Conservation (phyloP, 495 filamentous ascomycete species). For the Aspergillus funiculosus region DNA sequence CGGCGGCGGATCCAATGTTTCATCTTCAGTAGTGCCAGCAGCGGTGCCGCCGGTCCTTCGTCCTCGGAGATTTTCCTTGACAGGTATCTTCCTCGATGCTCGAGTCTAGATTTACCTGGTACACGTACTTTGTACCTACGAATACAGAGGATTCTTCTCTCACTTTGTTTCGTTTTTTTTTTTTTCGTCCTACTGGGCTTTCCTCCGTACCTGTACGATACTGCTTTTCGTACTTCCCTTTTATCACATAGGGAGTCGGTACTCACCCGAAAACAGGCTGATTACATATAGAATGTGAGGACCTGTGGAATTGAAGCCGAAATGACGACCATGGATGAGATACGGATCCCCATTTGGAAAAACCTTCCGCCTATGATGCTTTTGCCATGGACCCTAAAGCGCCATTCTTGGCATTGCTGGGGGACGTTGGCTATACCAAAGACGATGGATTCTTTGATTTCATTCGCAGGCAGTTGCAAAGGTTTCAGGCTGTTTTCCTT, state of each 20-base stretch:
- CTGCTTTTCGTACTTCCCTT: too few species aligned
- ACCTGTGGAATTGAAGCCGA: too few species aligned
- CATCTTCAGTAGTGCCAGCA: constrained; percentile 8
- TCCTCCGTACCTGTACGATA: too few species aligned
- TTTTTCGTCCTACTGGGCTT: too few species aligned
- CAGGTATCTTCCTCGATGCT: not conserved
- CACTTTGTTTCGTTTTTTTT: too few species aligned
- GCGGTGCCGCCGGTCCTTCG: not conserved
- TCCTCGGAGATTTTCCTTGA: not conserved
- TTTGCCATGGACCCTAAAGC: constrained; percentile 39
- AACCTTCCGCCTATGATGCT: constrained; percentile 35
- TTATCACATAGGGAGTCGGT: too few species aligned
- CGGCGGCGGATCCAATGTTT: constrained; percentile 21
- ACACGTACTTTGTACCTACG: too few species aligned
- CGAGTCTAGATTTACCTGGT: not conserved
- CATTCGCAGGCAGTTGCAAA: constrained; percentile 32
- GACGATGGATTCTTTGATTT: constrained; percentile 34
- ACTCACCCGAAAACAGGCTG: too few species aligned
- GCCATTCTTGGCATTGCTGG: constrained; percentile 46
- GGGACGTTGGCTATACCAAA: constrained; percentile 45
- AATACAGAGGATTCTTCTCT: too few species aligned
- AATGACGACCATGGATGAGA: too few species aligned
- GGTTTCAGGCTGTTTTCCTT: constrained; percentile 39
- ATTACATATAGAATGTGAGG: too few species aligned
- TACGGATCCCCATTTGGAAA: constrained; percentile 52